A percentile compares a stretch with the other conserved stretches of the same genome.
phyloP scores from a whole-genome alignment of 805 yeast species.

The Cyberlindnera subsufficiens region DNA sequence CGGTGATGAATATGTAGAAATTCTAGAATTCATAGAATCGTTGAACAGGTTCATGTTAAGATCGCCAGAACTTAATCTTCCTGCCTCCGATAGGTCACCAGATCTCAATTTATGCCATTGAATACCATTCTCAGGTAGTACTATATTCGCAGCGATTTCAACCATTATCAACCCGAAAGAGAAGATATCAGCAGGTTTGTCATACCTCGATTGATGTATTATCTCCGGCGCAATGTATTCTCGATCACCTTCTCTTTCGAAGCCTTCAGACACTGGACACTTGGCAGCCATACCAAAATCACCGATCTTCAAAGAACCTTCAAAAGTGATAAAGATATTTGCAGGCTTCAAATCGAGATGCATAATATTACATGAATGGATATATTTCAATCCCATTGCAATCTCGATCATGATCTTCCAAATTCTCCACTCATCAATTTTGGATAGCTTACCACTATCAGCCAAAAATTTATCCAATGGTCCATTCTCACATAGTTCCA shows the following conservation, averaged over 20 bases:
- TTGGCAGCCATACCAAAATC: constrained; percentile 94
- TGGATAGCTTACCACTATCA: constrained; percentile 69
- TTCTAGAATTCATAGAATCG: constrained; percentile 19
- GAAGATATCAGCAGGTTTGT: constrained; percentile 90
- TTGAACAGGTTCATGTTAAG: constrained; percentile 28
- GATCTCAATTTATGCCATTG: constrained; percentile 95
- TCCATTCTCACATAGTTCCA: constrained; percentile 94
- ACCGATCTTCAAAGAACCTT: constrained; percentile 89
- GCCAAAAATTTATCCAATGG: constrained; percentile 74
- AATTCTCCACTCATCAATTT: constrained; percentile 92
- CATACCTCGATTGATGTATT: constrained; percentile 73
- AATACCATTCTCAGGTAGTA: constrained; percentile 91
- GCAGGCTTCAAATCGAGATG: constrained; percentile 96
- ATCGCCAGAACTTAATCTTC: constrained; percentile 72
- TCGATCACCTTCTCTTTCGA: constrained; percentile 95
- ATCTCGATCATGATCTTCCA: constrained; percentile 94
- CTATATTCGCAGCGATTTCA: constrained; percentile 93
- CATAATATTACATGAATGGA: constrained; percentile 70
- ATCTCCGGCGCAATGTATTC: constrained; percentile 98
- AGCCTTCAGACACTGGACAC: constrained; percentile 57
- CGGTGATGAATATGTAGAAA: constrained; percentile 20
- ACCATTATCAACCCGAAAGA: constrained; percentile 91
- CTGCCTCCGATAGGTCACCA: constrained; percentile 95
- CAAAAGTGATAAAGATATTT: constrained; percentile 88
- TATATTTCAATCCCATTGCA: constrained; percentile 68